Percentiles rank a stretch among this genome's conserved stretches.
Evolutionary conservation across 2,329 filamentous ascomycete species (phyloP).

Genomic region (Knufia petricola): DNA sequence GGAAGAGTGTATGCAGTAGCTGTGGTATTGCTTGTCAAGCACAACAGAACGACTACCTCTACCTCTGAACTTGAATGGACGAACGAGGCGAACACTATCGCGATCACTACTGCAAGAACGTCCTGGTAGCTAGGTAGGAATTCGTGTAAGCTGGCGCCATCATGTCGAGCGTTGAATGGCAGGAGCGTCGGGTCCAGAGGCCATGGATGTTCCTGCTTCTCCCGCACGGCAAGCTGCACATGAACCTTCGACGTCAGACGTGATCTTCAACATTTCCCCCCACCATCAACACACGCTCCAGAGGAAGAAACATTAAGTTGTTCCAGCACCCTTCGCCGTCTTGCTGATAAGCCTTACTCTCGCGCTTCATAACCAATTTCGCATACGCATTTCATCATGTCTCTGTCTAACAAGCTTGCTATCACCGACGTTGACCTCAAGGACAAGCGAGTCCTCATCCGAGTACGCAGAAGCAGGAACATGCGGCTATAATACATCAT

Average conservation of each 20-base stretch:
- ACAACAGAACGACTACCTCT: too few species aligned
- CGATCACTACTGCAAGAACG: background rate
- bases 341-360: background rate
- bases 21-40: too few species aligned
- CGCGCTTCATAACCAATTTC: too few species aligned
- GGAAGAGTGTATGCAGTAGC: too few species aligned
- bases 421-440: slow-evolving; percentile 95
- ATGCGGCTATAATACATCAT: background rate
- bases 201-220: background rate
- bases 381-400: too few species aligned
- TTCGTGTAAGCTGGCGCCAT: background rate
- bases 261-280: background rate
- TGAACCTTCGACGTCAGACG: background rate
- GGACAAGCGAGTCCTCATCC: slow-evolving; percentile 95
- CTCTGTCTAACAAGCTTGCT: slow-evolving; percentile 95
- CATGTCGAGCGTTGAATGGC: background rate
- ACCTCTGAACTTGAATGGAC: too few species aligned
- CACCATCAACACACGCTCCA: background rate
- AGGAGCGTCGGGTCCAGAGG: background rate
- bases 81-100: background rate
- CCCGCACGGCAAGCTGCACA: too few species aligned
- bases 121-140: background rate
- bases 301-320: background rate
- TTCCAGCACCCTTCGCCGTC: background rate
- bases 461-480: slow-evolving; percentile 50